phyloP scores from a whole-genome alignment of 1,284 basidiomycete species.

The Gymnopus androsaceus region DNA sequence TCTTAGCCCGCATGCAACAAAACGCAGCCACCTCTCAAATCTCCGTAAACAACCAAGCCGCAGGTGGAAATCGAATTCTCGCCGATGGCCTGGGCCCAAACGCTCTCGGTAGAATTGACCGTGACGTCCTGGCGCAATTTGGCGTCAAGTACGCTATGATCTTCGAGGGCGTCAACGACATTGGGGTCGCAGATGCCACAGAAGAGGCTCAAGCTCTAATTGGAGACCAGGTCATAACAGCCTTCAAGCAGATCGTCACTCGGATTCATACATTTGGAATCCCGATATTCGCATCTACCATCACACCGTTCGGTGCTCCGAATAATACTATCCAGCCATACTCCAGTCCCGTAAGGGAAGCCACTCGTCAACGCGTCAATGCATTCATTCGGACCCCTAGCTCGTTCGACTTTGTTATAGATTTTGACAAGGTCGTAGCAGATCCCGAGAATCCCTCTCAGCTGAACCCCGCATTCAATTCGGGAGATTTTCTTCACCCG shows the following conservation, averaged over 20 bases:
- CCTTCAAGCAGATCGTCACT: slow-evolving; percentile 46
- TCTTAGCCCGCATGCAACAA: slow-evolving; percentile 42
- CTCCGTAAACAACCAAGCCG: slow-evolving; percentile 50
- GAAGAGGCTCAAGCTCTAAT: slow-evolving; percentile 36
- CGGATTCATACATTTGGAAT: slow-evolving; percentile 44
- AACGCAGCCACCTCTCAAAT: slow-evolving; percentile 36
- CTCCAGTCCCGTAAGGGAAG: slow-evolving; percentile 40
- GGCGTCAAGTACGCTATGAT: slow-evolving; percentile 48
- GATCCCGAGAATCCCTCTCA: slow-evolving; percentile 40
- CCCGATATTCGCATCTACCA: slow-evolving; percentile 50
- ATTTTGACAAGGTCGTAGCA: slow-evolving; percentile 46
- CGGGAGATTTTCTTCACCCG: slow-evolving; percentile 50
- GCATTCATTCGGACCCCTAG: slow-evolving; percentile 43
- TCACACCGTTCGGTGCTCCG: slow-evolving; percentile 43
- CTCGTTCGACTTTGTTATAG: slow-evolving; percentile 47
- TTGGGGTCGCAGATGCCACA: slow-evolving; percentile 41
- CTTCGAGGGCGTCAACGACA: slow-evolving; percentile 58
- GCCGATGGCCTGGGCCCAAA: slow-evolving; percentile 50
- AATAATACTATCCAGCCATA: slow-evolving; percentile 32
- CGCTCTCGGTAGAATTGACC: slow-evolving; percentile 47
- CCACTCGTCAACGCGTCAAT: slow-evolving; percentile 44
- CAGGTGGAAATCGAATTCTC: slow-evolving; percentile 53
- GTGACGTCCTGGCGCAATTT: slow-evolving; percentile 50
- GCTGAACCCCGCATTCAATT: slow-evolving; percentile 40
- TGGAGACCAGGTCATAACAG: slow-evolving; percentile 43